Evolutionary conservation across 441 rosid genomes (phyloP).

Genomic region (Bocquillonia castaneifolia): DNA sequence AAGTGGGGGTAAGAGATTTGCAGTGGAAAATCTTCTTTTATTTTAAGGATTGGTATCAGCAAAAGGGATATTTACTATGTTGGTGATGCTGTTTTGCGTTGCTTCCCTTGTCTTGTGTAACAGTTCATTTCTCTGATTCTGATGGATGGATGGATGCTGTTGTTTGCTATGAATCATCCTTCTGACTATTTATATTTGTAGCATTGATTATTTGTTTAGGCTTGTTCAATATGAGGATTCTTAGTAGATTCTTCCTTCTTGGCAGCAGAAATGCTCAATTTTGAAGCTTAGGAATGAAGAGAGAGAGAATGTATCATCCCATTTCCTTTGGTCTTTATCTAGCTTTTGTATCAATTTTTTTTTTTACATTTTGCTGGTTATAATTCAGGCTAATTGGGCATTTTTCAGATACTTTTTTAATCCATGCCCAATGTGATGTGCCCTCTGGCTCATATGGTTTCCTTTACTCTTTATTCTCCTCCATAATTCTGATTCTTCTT

Average conservation of each 20-base stretch:
- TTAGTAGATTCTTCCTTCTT: slow-evolving; percentile 20
- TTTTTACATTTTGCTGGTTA: slow-evolving; percentile 35
- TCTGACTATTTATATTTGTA: slow-evolving; percentile 16
- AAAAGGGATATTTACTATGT: slow-evolving; percentile 30
- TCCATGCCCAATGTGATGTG: slow-evolving; percentile 9
- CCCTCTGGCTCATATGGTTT: slow-evolving; percentile 4
- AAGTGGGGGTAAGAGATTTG: slow-evolving; percentile 7
- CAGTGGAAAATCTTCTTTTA: slow-evolving; percentile 8
- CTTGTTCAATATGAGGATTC: slow-evolving; percentile 1
- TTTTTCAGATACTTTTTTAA: slow-evolving; percentile 13
- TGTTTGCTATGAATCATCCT: slow-evolving; percentile 3
- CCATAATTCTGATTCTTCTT: too few species aligned
- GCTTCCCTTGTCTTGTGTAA: slow-evolving; percentile 28
- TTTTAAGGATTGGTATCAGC: slow-evolving; percentile 17
- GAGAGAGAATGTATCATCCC: slow-evolving; percentile 13
- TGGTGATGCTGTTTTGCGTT: slow-evolving; percentile 25
- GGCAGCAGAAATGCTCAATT: slow-evolving; percentile 25
- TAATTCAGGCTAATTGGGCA: slow-evolving; percentile 21
- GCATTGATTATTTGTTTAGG: slow-evolving; percentile 11
- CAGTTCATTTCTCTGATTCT: slow-evolving; percentile 26
- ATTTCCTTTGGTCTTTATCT: slow-evolving; percentile 1
- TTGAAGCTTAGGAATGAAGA: slow-evolving; percentile 29
- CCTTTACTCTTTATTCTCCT: neutral
- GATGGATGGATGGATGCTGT: slow-evolving; percentile 22
- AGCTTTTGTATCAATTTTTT: slow-evolving; percentile 25